Percentiles rank a stretch among this genome's conserved stretches.
Evolutionary conservation across 805 yeast species (phyloP).

Genomic region (Candida sithepensis): DNA sequence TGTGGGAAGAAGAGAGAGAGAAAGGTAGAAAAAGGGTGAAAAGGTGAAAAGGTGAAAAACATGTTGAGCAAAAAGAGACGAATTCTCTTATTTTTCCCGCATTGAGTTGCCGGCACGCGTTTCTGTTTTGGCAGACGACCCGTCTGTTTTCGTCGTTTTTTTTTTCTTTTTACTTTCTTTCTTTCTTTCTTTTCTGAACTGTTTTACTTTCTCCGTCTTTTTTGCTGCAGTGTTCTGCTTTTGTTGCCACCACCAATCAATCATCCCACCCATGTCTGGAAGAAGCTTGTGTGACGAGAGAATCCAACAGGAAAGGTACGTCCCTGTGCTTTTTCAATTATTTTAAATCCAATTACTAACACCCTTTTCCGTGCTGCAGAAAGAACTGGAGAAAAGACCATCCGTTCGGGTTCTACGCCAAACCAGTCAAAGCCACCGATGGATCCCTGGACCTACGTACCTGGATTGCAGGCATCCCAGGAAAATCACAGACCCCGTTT

Average conservation of each 20-base stretch:
- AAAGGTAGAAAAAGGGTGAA: no score
- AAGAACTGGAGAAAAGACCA: conserved; percentile 98
- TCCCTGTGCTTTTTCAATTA: no score
- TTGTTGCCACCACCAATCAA: no score
- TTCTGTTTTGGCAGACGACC: background rate
- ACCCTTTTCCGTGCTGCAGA: conserved; percentile 35
- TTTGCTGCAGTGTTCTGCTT: background rate
- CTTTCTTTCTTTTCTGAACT: background rate
- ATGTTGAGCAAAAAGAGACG: background rate
- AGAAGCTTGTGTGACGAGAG: conserved; percentile 64
- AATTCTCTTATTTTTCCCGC: conserved; percentile 4
- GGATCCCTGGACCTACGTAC: conserved; percentile 80
- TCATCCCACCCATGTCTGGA: conserved; percentile 18
- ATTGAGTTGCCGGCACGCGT: background rate
- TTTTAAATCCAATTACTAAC: background rate
- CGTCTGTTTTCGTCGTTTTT: no score
- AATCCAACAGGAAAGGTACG: conserved; percentile 80
- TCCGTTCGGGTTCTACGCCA: conserved; percentile 96
- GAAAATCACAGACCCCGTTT: conserved; percentile 84
- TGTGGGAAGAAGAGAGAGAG: no score
- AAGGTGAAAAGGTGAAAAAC: background rate
- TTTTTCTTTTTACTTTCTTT: background rate
- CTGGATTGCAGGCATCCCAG: conserved; percentile 97
- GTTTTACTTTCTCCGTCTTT: background rate
- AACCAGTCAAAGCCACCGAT: conserved; percentile 74